Percentiles rank a stretch among this genome's conserved stretches.
Evolutionary conservation across 1,284 basidiomycete genomes (phyloP).

Genomic region (Inonotus obliquus): DNA sequence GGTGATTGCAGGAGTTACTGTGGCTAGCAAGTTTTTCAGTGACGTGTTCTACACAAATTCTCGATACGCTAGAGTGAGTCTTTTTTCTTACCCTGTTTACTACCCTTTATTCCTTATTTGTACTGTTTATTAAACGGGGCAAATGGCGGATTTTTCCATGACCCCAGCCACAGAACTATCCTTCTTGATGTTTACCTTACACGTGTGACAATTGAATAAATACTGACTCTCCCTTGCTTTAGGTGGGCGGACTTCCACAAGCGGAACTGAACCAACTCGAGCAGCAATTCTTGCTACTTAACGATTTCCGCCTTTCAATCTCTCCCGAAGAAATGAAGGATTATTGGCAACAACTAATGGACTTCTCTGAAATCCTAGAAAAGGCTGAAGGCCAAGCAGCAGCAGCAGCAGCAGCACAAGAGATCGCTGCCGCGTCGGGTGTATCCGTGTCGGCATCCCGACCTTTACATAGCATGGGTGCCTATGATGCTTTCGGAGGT

Average conservation of each 20-base stretch:
- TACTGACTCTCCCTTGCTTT: not conserved
- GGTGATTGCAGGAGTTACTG: slow-evolving; percentile 96
- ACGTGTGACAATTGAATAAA: not conserved
- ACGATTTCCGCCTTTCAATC: slow-evolving; percentile 91
- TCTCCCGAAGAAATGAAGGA: slow-evolving; percentile 89
- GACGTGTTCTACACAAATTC: slow-evolving; percentile 99
- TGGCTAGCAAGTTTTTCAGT: slow-evolving; percentile 97
- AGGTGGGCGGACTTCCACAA: slow-evolving; percentile 94
- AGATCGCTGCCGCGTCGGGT: slow-evolving; percentile 21
- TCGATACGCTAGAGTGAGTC: slow-evolving; percentile 90
- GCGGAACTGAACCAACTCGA: slow-evolving; percentile 96
- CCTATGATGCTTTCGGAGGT: slow-evolving; percentile 46
- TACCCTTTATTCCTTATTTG: not conserved
- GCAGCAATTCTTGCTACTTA: slow-evolving; percentile 93
- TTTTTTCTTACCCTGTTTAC: not conserved
- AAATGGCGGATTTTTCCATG: not conserved
- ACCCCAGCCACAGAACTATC: not conserved
- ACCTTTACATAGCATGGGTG: slow-evolving; percentile 49
- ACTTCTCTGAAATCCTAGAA: slow-evolving; percentile 49
- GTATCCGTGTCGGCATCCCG: slow-evolving; percentile 22
- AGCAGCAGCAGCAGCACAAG: no score
- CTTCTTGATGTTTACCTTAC: not conserved
- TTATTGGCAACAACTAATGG: slow-evolving; percentile 85
- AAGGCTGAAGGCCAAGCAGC: slow-evolving; percentile 25
- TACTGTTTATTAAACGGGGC: not conserved